phyloP scores from a whole-genome alignment of 306 rosid species.

The Vicia sativa region DNA sequence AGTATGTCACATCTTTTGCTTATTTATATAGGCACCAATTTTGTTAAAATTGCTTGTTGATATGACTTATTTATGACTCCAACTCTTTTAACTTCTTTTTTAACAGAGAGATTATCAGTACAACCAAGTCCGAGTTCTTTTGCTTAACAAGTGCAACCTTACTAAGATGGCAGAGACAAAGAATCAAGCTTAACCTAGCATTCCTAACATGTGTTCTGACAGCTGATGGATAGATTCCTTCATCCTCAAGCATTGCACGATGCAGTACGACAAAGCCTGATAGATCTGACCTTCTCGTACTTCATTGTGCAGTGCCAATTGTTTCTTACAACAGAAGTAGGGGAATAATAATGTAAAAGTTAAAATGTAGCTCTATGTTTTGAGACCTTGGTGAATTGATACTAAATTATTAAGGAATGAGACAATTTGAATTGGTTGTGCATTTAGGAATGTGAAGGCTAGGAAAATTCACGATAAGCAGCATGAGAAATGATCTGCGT shows the following conservation, averaged over 20 bases:
- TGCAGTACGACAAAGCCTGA: slow-evolving; percentile 19
- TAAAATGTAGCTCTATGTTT: neutral
- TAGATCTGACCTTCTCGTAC: neutral
- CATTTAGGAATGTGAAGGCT: neutral
- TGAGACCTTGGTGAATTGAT: neutral
- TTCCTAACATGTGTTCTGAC: slow-evolving; percentile 18
- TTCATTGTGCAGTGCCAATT: neutral
- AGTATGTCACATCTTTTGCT: slow-evolving; percentile 53
- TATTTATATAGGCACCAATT: slow-evolving; percentile 8
- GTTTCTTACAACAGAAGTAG: neutral
- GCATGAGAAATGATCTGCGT: neutral
- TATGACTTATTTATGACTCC: slow-evolving; percentile 8
- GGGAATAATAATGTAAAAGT: neutral
- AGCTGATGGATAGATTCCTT: slow-evolving; percentile 17
- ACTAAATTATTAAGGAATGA: neutral
- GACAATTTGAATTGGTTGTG: neutral
- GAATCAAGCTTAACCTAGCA: slow-evolving; percentile 12
- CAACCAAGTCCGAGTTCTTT: slow-evolving; percentile 39
- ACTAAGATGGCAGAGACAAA: slow-evolving; percentile 5
- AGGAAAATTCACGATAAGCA: neutral
- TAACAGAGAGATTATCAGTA: slow-evolving; percentile 76
- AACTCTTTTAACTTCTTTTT: slow-evolving; percentile 14
- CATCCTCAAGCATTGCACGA: slow-evolving; percentile 27
- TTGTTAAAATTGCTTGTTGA: slow-evolving; percentile 18
- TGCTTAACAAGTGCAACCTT: slow-evolving; percentile 35